Percentiles rank a stretch among this genome's conserved stretches.
These are phyloP conservation scores for Phytophthora lateralis DNA, from an alignment of 352 stramenopile species.

Conservation along the genomic window DNA sequence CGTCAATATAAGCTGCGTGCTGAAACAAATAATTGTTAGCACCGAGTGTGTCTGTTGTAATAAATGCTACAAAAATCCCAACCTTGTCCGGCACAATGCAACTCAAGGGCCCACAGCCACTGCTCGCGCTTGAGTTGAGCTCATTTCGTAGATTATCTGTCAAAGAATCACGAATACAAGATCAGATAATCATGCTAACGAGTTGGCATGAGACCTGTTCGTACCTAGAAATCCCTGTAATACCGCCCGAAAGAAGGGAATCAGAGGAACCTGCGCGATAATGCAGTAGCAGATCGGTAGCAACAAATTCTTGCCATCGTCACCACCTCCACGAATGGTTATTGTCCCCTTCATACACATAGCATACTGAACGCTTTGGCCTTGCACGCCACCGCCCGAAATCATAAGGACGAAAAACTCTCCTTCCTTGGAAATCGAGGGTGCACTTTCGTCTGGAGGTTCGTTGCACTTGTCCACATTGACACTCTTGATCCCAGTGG, in stretches of 20 bases:
- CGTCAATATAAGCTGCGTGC: conserved; percentile 48
- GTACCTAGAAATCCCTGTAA: conserved; percentile 43
- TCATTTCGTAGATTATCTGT: conserved; percentile 34
- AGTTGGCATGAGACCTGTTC: not conserved
- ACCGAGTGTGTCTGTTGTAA: not conserved
- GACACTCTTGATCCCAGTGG: conserved; percentile 35
- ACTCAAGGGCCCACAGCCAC: conserved; percentile 9
- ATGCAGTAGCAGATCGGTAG: conserved; percentile 60
- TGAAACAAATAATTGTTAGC: conserved; percentile 8
- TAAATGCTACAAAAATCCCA: conserved; percentile 1
- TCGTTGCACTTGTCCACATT: conserved; percentile 2
- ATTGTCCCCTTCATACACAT: conserved; percentile 56
- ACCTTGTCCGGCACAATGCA: conserved; percentile 56
- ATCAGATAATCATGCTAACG: not conserved
- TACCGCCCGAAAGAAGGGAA: conserved; percentile 48
- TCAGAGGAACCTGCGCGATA: conserved; percentile 46
- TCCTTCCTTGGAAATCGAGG: conserved; percentile 1
- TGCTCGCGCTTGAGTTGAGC: conserved; percentile 8
- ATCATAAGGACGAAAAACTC: conserved; percentile 63
- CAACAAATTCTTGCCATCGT: conserved; percentile 13
- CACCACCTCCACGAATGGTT: conserved; percentile 17
- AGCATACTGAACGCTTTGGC: conserved; percentile 59
- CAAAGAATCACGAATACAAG: not conserved
- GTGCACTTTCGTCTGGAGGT: not conserved
- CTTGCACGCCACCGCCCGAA: conserved; percentile 51